Evolutionary conservation across 805 yeast genomes (phyloP).

Genomic region (Candida orba): DNA sequence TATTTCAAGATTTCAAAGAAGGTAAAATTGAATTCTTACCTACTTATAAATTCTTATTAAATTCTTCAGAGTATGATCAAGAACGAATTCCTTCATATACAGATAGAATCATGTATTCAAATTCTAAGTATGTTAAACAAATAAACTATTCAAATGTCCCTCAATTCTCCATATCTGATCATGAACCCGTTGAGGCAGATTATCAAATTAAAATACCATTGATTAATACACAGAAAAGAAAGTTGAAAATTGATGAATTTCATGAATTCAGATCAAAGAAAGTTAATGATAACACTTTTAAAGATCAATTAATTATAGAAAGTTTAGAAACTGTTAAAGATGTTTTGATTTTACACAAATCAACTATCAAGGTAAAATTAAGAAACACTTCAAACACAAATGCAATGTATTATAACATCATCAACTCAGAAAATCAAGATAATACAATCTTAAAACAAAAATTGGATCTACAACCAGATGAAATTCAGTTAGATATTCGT

Average conservation of each 20-base stretch:
- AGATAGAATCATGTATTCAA: conserved; percentile 43
- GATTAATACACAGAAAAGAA: conserved; percentile 32
- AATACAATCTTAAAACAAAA: neutral
- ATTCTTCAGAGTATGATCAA: conserved; percentile 21
- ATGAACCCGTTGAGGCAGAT: conserved; percentile 43
- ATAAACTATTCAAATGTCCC: conserved; percentile 18
- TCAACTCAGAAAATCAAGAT: conserved; percentile 19
- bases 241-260: conserved; percentile 29
- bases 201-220: conserved; percentile 26
- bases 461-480: conserved; percentile 17
- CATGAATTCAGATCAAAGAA: conserved; percentile 35
- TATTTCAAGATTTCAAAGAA: conserved; percentile 37
- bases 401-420: conserved; percentile 28
- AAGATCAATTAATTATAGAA: conserved; percentile 33
- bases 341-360: conserved; percentile 23
- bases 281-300: conserved; percentile 30
- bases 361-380: conserved; percentile 22
- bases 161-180: conserved; percentile 38
- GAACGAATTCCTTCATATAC: conserved; percentile 51
- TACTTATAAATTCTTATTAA: conserved; percentile 38
- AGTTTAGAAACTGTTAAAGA: conserved; percentile 26
- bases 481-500: conserved; percentile 15
- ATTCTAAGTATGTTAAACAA: conserved; percentile 24
- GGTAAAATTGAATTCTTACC: conserved; percentile 43
- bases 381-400: conserved; percentile 20